These are phyloP conservation scores for Panaeolus papilionaceus DNA, from an alignment of 768 basidiomycete genomes.

Conservation along the genomic window DNA sequence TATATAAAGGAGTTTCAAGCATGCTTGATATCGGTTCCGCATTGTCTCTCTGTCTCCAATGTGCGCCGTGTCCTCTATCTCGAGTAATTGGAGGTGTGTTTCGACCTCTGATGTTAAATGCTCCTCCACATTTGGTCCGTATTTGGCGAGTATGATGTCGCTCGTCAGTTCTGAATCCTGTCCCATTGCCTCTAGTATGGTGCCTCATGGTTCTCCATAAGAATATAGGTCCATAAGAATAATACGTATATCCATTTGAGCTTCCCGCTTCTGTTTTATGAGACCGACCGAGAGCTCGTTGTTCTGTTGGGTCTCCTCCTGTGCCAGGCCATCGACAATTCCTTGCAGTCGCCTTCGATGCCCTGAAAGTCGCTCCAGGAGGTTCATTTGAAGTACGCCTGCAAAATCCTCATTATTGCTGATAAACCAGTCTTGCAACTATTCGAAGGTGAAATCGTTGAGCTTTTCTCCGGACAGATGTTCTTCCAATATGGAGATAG, in stretches of 20 bases:
- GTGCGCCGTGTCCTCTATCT: too few relatives aligned
- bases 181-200: neutral
- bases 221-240: neutral
- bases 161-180: neutral
- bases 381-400: too few relatives aligned
- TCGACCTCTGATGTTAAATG: neutral
- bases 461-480: neutral
- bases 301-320: neutral
- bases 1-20: too few relatives aligned
- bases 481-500: neutral
- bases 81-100: too few relatives aligned
- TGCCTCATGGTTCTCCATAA: neutral
- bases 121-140: neutral
- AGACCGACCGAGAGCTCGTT: neutral
- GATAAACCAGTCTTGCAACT: neutral
- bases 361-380: too few relatives aligned
- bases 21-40: too few relatives aligned
- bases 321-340: neutral
- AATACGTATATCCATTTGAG: neutral
- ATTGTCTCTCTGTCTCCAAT: too few relatives aligned
- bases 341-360: too few relatives aligned
- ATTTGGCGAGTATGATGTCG: neutral
- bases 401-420: too few relatives aligned
- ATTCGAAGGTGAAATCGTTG: neutral
- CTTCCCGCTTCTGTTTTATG: neutral